phyloP scores from a whole-genome alignment of 192 early-diverging fungal species.

The Entomortierella beljakovae region DNA sequence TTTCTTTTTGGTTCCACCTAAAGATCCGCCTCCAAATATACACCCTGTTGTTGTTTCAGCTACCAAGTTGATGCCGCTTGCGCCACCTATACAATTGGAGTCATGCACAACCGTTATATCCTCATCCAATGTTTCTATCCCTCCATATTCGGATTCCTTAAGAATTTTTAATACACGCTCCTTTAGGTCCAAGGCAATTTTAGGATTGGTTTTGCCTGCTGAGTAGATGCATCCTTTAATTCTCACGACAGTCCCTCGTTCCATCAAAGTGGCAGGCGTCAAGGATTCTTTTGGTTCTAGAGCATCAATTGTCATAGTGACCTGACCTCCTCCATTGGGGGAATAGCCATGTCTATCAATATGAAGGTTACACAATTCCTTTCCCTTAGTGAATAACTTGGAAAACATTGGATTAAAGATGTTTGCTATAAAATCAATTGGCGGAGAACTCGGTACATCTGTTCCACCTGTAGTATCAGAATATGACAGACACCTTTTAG shows the following conservation, averaged over 20 bases:
- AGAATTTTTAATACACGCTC: neutral
- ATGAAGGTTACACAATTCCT: neutral
- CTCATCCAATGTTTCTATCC: neutral
- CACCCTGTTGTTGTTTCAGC: neutral
- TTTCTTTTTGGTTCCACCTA: neutral
- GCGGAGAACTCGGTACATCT: neutral
- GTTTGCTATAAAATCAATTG: neutral
- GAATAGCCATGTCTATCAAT: neutral
- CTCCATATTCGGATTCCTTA: neutral
- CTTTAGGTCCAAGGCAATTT: no score
- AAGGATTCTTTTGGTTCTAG: neutral
- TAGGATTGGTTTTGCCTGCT: no score
- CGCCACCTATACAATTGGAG: neutral
- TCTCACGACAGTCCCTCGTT: neutral
- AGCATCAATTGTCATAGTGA: neutral
- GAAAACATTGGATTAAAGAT: neutral
- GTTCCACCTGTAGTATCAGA: neutral
- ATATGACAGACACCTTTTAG: neutral
- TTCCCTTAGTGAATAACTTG: neutral
- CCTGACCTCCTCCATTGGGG: neutral
- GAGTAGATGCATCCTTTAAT: neutral
- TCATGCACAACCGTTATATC: neutral
- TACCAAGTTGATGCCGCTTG: neutral
- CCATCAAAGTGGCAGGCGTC: neutral
- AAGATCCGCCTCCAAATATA: neutral